Conservation (phyloP, 345 rosid genomes). For the Populus alba region DNA sequence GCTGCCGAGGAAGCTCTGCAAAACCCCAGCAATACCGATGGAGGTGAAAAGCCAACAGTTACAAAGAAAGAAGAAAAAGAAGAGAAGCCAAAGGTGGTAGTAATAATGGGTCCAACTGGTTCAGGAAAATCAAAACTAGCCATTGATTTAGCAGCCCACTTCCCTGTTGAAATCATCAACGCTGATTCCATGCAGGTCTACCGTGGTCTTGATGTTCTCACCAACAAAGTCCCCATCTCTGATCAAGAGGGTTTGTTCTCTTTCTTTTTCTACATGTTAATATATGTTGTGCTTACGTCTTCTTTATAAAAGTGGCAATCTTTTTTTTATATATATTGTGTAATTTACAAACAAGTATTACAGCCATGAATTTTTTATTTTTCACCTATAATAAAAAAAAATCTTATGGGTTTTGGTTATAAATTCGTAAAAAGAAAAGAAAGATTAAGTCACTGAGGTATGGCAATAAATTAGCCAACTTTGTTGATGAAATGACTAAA, state of each 20-base stretch:
- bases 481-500: too few species aligned
- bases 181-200: conserved; percentile 98
- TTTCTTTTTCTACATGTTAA: neutral
- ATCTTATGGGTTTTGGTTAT: too few species aligned
- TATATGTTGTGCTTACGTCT: neutral
- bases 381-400: too few species aligned
- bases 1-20: conserved; percentile 12
- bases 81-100: conserved; percentile 58
- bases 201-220: conserved; percentile 75
- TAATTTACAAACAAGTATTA: too few species aligned
- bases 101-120: conserved; percentile 91
- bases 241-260: conserved; percentile 58
- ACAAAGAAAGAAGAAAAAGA: conserved; percentile 9
- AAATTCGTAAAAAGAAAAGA: too few species aligned
- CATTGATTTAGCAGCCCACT: conserved; percentile 70
- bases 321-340: too few species aligned
- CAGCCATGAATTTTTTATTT: too few species aligned
- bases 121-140: conserved; percentile 88
- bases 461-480: too few species aligned
- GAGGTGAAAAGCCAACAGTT: conserved; percentile 3
- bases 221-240: conserved; percentile 66
- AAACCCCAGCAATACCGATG: conserved; percentile 38
- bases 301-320: neutral
- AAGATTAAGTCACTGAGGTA: too few species aligned
- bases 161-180: conserved; percentile 78